Evolutionary conservation across 768 basidiomycete genomes (phyloP), one percentile per base, ranked within the genome.

Genomic region (Trametes maxima): DNA sequence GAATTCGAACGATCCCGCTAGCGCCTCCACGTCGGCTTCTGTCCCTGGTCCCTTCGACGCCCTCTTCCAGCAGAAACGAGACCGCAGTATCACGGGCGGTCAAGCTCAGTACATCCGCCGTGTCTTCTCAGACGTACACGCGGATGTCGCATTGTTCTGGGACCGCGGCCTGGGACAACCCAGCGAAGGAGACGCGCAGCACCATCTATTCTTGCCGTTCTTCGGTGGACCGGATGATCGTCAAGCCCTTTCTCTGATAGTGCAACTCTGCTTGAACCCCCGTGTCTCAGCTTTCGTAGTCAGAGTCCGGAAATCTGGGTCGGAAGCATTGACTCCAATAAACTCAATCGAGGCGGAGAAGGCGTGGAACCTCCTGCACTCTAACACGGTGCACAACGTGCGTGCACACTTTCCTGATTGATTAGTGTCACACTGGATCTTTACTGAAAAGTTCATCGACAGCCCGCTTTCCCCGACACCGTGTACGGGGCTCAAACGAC

Each of bases 211-310:
- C 72, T 70, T 95, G 43, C 92, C 95, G 0, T 98, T 96, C 84
- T 90, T 94, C 71, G 96, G 96, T 39, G 96, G 96, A 0, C 87
- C 93, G 0, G 96, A 99, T 71, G 96, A 98, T 71, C 85, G 97
- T 0, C 79, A 94, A 21, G 92, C 93, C 0, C 76, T 98, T 25
- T 76, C 82, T 33, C 85, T 98, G 68, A 84, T 93, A 4, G 84
- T 92, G 36, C 95, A 98, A 72, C 69, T 90, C 28, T 90, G 94
- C 57, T 80, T 80, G 35, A 87, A 89, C 62, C 71, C 82, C 0
- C 75, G 72, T 37, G 80, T 92, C 0, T 82, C 74, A 5, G 97
- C 92, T 0, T 94, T 90, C 0, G 84, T 94, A 0, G 76, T 96
- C 1, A 78, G 87, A 50, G 76, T 96, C 35, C 68, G 65, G 21